A percentile compares a stretch with the other conserved stretches of the same genome.
These are phyloP conservation scores for Apiospora phragmitis DNA, from an alignment of 2,329 filamentous ascomycete species.

Conservation along the genomic window DNA sequence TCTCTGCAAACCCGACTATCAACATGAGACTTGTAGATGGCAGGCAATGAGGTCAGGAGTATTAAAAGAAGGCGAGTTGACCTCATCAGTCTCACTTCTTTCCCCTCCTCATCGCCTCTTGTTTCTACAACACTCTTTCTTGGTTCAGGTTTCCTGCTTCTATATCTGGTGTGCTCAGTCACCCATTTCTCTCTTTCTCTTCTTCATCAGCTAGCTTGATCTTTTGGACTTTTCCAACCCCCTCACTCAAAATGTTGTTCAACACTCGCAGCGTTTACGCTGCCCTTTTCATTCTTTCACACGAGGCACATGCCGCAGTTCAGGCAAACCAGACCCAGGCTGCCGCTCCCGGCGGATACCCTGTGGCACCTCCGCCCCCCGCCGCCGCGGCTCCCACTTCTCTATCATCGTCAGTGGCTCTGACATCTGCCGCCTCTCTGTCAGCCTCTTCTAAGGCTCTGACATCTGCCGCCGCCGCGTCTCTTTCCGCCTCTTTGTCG, in stretches of 20 bases:
- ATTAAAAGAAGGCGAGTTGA: slow-evolving; percentile 5
- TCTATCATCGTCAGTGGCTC: neutral
- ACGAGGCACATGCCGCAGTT: neutral
- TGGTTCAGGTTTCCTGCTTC: slow-evolving; percentile 2
- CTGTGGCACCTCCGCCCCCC: neutral
- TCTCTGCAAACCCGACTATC: neutral
- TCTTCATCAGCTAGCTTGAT: slow-evolving; percentile 5
- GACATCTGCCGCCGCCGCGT: neutral
- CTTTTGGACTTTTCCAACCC: neutral
- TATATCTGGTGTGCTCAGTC: slow-evolving; percentile 10
- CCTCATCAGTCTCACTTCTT: neutral
- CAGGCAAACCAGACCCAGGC: neutral
- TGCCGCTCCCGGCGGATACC: neutral
- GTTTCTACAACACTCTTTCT: slow-evolving; percentile 3
- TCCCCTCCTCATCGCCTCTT: neutral
- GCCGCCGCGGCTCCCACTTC: neutral
- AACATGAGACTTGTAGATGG: neutral
- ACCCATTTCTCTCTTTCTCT: slow-evolving; percentile 9
- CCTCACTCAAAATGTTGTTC: slow-evolving; percentile 8
- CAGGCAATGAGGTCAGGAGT: slow-evolving; percentile 1
- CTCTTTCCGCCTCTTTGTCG: neutral
- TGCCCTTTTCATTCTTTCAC: slow-evolving; percentile 10
- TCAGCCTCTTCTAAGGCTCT: no score
- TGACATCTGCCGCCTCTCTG: neutral
- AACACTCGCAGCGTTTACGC: slow-evolving; percentile 8